Evolutionary conservation across 2,329 filamentous ascomycete species (phyloP).

Genomic region (Penicillium sp.): DNA sequence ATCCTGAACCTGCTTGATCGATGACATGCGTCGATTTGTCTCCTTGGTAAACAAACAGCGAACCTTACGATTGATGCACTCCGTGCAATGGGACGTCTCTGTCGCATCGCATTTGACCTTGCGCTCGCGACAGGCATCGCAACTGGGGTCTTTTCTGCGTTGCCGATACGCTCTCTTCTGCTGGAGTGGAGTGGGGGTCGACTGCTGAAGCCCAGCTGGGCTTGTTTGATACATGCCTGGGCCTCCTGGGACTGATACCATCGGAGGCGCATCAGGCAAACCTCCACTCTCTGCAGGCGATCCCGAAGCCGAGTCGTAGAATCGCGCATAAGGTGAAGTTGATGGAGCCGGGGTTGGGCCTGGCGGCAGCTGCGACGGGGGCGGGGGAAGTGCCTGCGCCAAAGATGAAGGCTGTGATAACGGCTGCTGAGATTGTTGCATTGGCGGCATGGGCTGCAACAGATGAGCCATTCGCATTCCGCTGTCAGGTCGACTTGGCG

Average conservation of each 20-base stretch:
- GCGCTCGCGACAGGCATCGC: conserved; percentile 89
- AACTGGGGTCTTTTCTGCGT: conserved; percentile 92
- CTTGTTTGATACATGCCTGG: conserved; percentile 35
- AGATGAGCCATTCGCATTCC: conserved; percentile 47
- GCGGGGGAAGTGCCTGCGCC: conserved; percentile 17
- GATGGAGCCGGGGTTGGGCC: conserved; percentile 17
- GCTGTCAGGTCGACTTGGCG: conserved; percentile 42
- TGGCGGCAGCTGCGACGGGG: conserved; percentile 15
- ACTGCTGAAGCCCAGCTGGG: conserved; percentile 50
- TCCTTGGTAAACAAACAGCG: conserved; percentile 99
- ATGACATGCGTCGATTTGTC: conserved; percentile 97
- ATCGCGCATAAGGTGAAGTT: conserved; percentile 37
- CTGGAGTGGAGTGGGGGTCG: conserved; percentile 67
- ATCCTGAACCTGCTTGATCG: conserved; percentile 98
- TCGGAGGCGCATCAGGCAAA: conserved; percentile 36
- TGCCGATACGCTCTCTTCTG: conserved; percentile 93
- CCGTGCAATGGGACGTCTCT: conserved; percentile 92
- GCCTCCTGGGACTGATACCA: conserved; percentile 44
- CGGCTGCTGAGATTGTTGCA: conserved; percentile 16
- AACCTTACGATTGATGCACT: conserved; percentile 94
- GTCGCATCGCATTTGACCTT: conserved; percentile 91
- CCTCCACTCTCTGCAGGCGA: conserved; percentile 43
- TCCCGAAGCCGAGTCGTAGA: conserved; percentile 44
- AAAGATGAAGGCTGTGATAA: neutral
- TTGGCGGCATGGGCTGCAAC: conserved; percentile 36